Base-by-base conservation (phyloP, 805 yeast genomes). In the Ogataea haglerorum region DNA sequence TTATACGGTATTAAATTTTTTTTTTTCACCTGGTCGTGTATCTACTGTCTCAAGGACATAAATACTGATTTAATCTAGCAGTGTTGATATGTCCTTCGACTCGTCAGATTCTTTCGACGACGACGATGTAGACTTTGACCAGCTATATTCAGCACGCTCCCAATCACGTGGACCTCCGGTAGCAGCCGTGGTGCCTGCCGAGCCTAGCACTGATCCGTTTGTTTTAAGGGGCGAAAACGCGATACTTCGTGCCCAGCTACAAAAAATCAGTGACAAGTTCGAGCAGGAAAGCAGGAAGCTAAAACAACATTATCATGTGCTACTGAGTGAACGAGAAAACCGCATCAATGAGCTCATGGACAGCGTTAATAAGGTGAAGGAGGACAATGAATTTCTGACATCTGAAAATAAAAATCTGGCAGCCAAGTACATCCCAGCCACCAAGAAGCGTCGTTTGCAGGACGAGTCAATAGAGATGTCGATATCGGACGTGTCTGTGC, bases 161-260 rank as follows among this genome's bases (percentile, higher is more conserved):
- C 42, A 36, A 25, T 40, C 42, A 1, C 46, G 30, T 16, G 32
- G 38, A 5, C 17, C 26, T 3, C 7, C 30, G 4, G 17, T 12
- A 4, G 22, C 15, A 3, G 23, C 23, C 2, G 10, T 15, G 30
- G 25, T 34, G 13, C 36, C 26, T 13, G 9, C 18, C 10, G 36
- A 32, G 29, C 26, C 33, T 12, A 27, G 17, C 13, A 34, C 42
- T 2, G 48, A 49, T 26, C 45, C 46, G 9, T 10, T 43, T 14
- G 37, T 21, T n/a, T 60, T 82, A 10, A 72, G 75, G 40, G 97
- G 97, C 2, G 96, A 90, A 54, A 80, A 85, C 26, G 80, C 93
- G 10, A 80, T 89, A 25, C 67, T 90, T 13, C 68, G 95, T 40
- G 77, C 82, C 8, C 86, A 80, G 51, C 63, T 85, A 15, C 63